Evolutionary conservation across 306 rosid species (phyloP).

Genomic region (Prosopis cineraria): DNA sequence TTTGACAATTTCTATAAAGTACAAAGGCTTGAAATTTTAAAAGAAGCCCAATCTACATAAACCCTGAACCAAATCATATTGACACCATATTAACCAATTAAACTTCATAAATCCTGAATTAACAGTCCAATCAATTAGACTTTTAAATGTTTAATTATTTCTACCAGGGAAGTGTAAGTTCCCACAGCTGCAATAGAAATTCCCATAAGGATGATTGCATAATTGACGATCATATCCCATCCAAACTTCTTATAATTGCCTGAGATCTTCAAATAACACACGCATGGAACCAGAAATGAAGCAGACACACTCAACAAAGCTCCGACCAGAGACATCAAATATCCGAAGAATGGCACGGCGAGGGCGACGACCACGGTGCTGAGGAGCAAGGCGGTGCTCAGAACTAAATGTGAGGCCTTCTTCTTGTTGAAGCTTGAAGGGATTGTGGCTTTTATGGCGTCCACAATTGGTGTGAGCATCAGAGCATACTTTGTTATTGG

Average conservation of each 20-base stretch:
- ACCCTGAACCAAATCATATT: neutral
- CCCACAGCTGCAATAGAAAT: slow-evolving; percentile 35
- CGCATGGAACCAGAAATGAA: slow-evolving; percentile 47
- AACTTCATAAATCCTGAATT: too few species aligned
- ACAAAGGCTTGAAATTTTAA: neutral
- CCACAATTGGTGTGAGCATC: slow-evolving; percentile 49
- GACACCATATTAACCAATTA: too few species aligned
- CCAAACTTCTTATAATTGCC: slow-evolving; percentile 31
- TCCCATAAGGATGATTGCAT: slow-evolving; percentile 40
- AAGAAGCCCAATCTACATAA: neutral
- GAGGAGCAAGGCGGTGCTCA: slow-evolving; percentile 35
- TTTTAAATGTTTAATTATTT: slow-evolving; percentile 32
- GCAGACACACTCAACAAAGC: slow-evolving; percentile 48
- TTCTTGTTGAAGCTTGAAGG: slow-evolving; percentile 26
- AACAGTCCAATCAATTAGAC: neutral
- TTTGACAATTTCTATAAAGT: neutral
- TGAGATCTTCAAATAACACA: slow-evolving; percentile 57
- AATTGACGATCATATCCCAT: slow-evolving; percentile 22
- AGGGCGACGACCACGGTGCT: slow-evolving; percentile 50
- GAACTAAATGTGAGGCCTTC: slow-evolving; percentile 19
- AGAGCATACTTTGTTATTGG: slow-evolving; percentile 59
- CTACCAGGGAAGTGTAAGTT: slow-evolving; percentile 43
- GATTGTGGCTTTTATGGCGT: slow-evolving; percentile 33
- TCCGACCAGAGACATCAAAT: slow-evolving; percentile 52
- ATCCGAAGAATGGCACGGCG: slow-evolving; percentile 37